Evolutionary conservation across 2,329 filamentous ascomycete genomes (phyloP).

Genomic region (Aspergillus aculeatinus): DNA sequence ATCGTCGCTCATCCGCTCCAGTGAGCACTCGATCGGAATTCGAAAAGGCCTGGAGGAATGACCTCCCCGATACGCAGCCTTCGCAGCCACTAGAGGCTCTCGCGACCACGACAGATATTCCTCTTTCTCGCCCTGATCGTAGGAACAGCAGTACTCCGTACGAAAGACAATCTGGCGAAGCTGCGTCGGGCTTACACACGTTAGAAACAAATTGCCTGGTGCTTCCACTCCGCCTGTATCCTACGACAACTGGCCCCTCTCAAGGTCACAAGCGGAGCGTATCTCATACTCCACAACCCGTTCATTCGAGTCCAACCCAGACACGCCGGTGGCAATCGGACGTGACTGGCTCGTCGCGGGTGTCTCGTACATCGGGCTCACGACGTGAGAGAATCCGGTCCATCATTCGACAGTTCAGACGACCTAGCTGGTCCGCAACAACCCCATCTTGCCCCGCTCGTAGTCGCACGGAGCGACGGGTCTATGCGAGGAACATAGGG

Average conservation of each 20-base stretch:
- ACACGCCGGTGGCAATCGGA: constrained; percentile 24
- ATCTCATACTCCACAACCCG: constrained; percentile 13
- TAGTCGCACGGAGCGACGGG: constrained; percentile 12
- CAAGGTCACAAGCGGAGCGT: constrained; percentile 23
- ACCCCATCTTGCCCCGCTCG: constrained; percentile 11
- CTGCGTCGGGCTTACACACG: constrained; percentile 16
- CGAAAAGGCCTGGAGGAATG: constrained; percentile 26
- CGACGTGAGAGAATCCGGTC: constrained; percentile 23
- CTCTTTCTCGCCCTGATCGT: constrained; percentile 9
- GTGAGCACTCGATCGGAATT: constrained; percentile 36
- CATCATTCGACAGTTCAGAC: constrained; percentile 19
- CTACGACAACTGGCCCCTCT: constrained; percentile 14
- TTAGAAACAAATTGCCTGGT: constrained; percentile 12
- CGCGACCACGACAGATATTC: constrained; percentile 9
- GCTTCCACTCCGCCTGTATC: constrained; percentile 17
- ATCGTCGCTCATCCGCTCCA: constrained; percentile 26
- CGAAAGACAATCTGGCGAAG: constrained; percentile 29
- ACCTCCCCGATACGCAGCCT: constrained; percentile 28
- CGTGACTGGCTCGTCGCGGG: constrained; percentile 7
- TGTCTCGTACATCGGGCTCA: constrained; percentile 15
- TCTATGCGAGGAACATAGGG: constrained; percentile 25
- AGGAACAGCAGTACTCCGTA: constrained; percentile 24
- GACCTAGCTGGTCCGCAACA: constrained; percentile 8
- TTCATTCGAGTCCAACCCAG: constrained; percentile 7
- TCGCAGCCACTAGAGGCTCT: constrained; percentile 15